Percentiles rank a stretch among this genome's conserved stretches.
These are phyloP conservation scores for Kluyveromyces marxianus DNA, from an alignment of 1,139 yeast species.

Conservation along the genomic window DNA sequence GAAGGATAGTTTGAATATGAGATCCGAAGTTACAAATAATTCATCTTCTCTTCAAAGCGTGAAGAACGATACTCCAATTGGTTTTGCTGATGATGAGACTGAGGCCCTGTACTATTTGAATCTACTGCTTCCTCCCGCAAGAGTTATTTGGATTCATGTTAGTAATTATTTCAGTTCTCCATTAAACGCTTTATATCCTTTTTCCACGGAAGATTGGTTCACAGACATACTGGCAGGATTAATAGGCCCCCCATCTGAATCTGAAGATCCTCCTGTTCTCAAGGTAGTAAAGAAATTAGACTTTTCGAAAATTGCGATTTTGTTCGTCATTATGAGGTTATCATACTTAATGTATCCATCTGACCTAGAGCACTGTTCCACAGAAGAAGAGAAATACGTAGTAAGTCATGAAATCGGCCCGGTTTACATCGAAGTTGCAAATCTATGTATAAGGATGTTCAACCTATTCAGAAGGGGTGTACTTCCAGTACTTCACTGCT, in stretches of 20 bases:
- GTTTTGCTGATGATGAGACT: constrained; percentile 10
- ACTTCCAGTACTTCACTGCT: constrained; percentile 44
- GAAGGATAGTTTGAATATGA: too few relatives aligned
- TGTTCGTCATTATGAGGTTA: constrained; percentile 38
- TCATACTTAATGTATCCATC: constrained; percentile 30
- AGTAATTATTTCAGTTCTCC: constrained; percentile 38
- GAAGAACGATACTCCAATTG: not conserved
- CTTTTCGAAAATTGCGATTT: constrained; percentile 39
- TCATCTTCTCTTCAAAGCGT: not conserved
- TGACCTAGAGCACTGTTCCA: constrained; percentile 9
- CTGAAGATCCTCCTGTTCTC: constrained; percentile 21
- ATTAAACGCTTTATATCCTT: constrained; percentile 41
- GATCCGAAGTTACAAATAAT: too few relatives aligned
- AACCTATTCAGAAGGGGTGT: constrained; percentile 42
- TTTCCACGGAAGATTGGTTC: constrained; percentile 39
- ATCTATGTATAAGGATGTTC: constrained; percentile 47
- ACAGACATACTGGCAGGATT: constrained; percentile 27
- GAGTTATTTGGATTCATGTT: constrained; percentile 41
- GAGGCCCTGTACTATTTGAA: constrained; percentile 30
- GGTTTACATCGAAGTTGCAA: constrained; percentile 42
- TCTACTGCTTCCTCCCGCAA: constrained; percentile 37
- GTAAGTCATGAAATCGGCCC: constrained; percentile 42
- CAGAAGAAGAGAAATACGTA: constrained; percentile 37
- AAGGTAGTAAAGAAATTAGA: constrained; percentile 37
- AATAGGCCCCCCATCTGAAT: constrained; percentile 20